phyloP scores from a whole-genome alignment of 139 green algal genomes.

The Chlorella sp. region DNA sequence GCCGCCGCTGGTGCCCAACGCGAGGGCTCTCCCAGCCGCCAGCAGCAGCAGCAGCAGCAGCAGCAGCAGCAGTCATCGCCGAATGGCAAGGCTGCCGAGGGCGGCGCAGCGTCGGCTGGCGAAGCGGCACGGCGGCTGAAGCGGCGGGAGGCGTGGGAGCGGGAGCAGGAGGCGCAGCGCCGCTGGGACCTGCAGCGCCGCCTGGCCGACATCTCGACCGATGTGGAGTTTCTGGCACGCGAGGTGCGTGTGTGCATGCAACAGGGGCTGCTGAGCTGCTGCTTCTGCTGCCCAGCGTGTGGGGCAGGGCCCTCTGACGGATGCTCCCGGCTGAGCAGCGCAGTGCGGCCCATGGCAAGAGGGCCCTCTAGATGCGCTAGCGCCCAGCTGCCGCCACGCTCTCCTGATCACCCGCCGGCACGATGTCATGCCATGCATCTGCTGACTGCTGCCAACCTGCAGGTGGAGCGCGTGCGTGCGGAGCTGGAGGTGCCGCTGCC shows the following conservation, averaged over 20 bases:
- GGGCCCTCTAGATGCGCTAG: too few species aligned
- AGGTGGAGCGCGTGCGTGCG: conserved; percentile 23
- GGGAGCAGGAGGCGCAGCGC: conserved; percentile 3
- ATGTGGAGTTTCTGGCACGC: conserved; percentile 55
- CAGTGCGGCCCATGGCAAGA: too few species aligned
- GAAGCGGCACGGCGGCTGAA: conserved; percentile 32
- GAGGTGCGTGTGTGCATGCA: conserved; percentile 41
- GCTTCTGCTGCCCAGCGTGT: neutral
- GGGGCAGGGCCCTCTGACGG: too few species aligned
- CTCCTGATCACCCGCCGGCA: too few species aligned
- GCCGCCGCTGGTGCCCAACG: neutral
- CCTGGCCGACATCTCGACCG: conserved; percentile 49
- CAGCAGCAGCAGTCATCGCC: too few species aligned
- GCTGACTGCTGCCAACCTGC: neutral
- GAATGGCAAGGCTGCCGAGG: too few species aligned
- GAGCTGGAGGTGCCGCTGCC: conserved; percentile 39
- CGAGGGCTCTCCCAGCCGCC: neutral
- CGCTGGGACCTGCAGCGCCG: conserved; percentile 51
- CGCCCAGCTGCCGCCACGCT: too few species aligned
- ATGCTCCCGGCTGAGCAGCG: too few species aligned
- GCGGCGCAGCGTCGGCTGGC: neutral
- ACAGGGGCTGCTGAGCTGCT: neutral
- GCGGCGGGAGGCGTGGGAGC: conserved; percentile 32
- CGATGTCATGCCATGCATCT: too few species aligned
- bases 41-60: too few species aligned